Percentiles rank a stretch among this genome's conserved stretches.
These are phyloP conservation scores for Atalantia buxifolia DNA, from an alignment of 345 rosid genomes.

Conservation along the genomic window DNA sequence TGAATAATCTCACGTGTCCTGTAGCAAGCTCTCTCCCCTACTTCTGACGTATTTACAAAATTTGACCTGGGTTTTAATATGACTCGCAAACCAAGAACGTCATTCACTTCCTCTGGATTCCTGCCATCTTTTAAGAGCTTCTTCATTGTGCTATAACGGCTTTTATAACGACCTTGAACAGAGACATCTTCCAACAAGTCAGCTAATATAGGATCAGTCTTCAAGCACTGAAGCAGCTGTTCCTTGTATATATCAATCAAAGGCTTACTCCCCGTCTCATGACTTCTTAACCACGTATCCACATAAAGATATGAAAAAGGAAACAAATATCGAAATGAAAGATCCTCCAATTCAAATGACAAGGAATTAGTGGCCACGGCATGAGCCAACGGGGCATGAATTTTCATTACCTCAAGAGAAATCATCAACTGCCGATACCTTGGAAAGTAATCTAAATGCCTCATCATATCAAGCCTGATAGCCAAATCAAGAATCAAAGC, in stretches of 20 bases:
- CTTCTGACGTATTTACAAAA: constrained; percentile 20
- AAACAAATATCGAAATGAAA: constrained; percentile 72
- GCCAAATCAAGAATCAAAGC: constrained; percentile 78
- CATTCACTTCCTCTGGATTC: constrained; percentile 82
- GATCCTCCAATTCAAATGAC: constrained; percentile 89
- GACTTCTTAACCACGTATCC: constrained; percentile 77
- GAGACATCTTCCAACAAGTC: constrained; percentile 57
- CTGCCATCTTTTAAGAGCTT: constrained; percentile 85
- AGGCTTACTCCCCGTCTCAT: constrained; percentile 59
- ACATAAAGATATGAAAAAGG: constrained; percentile 76
- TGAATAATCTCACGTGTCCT: constrained; percentile 56
- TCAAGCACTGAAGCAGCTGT: constrained; percentile 57
- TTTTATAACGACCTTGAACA: constrained; percentile 78
- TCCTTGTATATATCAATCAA: constrained; percentile 61
- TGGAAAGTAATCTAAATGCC: constrained; percentile 76
- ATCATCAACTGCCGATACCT: constrained; percentile 65
- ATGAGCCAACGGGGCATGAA: constrained; percentile 87
- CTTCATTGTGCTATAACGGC: constrained; percentile 92
- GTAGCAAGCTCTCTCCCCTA: constrained; percentile 70
- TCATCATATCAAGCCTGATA: constrained; percentile 82
- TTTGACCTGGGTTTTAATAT: constrained; percentile 55
- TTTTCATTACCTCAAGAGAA: constrained; percentile 75
- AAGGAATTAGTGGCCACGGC: constrained; percentile 61
- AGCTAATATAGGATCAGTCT: constrained; percentile 44
- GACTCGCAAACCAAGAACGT: constrained; percentile 78